Base-by-base conservation (phyloP, 2,329 filamentous ascomycete species). In the Akanthomyces uredinophilus region DNA sequence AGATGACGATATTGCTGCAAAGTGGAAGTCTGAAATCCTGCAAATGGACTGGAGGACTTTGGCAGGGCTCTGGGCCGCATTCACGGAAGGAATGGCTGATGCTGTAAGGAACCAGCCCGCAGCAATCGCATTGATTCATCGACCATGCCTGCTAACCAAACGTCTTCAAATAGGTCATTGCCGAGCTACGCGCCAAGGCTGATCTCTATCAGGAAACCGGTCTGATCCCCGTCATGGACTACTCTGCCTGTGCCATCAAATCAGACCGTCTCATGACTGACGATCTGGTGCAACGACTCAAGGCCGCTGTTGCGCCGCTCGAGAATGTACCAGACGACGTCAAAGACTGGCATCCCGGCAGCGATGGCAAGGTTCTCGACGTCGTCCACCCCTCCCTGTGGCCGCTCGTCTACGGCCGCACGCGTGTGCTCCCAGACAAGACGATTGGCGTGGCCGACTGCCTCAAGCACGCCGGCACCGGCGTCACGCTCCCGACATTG, bases 351-450 rank as follows among this genome's bases (percentile, higher is more conserved):
- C 84, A 89, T 70, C 87, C 86, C 0, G 75, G 79, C 2, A 85
- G 82, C 0, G 74, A 84, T 37, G 71, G 75, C 0, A 80, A 79
- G 63, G 85, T 90, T 1, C 78, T 87, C 0, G 82, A 90, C 68
- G 73, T 89, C 1, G 79, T 89, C 5, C 81, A 89, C 65, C 86
- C 87, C 1, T 89, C 85, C 0, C 74, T 89, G 7, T 89, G 80
- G 65, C 85, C 87, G 0, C 70, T 89, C 0, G 69, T 84, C 1
- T 86, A 84, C 65, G 83, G 82, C 0, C 71, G 72, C 16, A 79
- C 78, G 2, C 74, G 75, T 3, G 66, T 74, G 18, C 50, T 75
- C 1, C 51, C 66, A 1, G 60, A 72, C 46, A 67, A 64, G 43
- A 64, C 65, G 2, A 70, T 77, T 47, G 74, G 77, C 4, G 66